Evolutionary conservation across 805 yeast species (phyloP).

Genomic region (Saccharomycopsis javanensis): DNA sequence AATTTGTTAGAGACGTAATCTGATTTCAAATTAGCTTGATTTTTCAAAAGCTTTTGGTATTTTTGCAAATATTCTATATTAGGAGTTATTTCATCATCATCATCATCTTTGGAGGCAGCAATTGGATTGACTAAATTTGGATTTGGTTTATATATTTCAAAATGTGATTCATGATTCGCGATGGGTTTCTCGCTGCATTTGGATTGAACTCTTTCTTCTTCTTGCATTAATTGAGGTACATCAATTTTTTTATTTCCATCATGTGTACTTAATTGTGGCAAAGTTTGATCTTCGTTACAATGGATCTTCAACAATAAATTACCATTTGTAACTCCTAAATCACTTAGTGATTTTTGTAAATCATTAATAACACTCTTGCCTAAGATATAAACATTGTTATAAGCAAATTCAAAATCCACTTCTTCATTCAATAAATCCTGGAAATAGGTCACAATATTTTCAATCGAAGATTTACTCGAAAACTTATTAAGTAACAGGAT

Average conservation of each 20-base stretch:
- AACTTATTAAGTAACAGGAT: background rate
- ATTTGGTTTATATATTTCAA: constrained; percentile 5
- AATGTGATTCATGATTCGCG: background rate
- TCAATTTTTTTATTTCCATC: too few species aligned
- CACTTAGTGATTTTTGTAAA: constrained; percentile 21
- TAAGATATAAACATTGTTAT: background rate
- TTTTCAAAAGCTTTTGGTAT: constrained; percentile 27
- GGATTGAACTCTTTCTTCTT: background rate
- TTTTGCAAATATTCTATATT: constrained; percentile 28
- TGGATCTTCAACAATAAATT: constrained; percentile 25
- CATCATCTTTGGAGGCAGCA: background rate
- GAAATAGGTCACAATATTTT: constrained; percentile 18
- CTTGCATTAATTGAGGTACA: background rate
- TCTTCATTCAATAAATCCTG: constrained; percentile 13
- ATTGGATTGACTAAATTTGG: constrained; percentile 3
- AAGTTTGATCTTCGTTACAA: constrained; percentile 19
- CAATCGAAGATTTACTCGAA: background rate
- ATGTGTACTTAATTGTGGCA: too few species aligned
- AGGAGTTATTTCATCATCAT: constrained; percentile 26
- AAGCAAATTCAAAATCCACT: constrained; percentile 12
- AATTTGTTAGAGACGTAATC: constrained; percentile 20
- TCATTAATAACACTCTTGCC: constrained; percentile 16
- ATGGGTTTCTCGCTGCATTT: background rate
- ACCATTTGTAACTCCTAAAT: constrained; percentile 24
- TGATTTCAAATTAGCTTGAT: constrained; percentile 22